Conservation (phyloP, 495 filamentous ascomycete species). For the Lophiostoma macrostomum region DNA sequence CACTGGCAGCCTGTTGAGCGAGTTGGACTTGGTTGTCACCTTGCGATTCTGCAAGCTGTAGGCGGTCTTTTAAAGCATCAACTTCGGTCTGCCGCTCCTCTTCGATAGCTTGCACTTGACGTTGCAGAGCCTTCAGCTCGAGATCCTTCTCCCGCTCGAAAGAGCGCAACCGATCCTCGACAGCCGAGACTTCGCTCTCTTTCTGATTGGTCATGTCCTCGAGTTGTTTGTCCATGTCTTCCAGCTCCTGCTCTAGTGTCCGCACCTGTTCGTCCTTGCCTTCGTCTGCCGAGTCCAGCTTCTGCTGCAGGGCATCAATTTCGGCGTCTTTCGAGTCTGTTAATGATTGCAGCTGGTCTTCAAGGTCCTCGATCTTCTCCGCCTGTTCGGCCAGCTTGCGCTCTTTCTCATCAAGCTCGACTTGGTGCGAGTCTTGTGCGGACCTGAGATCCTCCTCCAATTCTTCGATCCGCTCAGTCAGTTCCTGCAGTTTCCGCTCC, state of each 20-base stretch:
- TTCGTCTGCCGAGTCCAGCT: slow-evolving; percentile 48
- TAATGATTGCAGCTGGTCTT: slow-evolving; percentile 17
- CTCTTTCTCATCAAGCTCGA: slow-evolving; percentile 37
- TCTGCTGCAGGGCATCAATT: slow-evolving; percentile 48
- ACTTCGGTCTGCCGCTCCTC: slow-evolving; percentile 27
- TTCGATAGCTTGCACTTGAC: slow-evolving; percentile 28
- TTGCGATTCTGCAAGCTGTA: slow-evolving; percentile 33
- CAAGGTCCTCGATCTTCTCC: slow-evolving; percentile 24
- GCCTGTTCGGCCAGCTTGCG: slow-evolving; percentile 38
- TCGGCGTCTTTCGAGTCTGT: slow-evolving; percentile 51
- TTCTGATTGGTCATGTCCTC: slow-evolving; percentile 30
- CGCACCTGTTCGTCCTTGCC: slow-evolving; percentile 15
- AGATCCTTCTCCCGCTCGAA: slow-evolving; percentile 27
- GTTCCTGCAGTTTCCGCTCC: slow-evolving; percentile 41
- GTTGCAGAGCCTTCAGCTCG: slow-evolving; percentile 31
- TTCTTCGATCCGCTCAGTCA: slow-evolving; percentile 39
- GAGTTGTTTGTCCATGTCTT: slow-evolving; percentile 27
- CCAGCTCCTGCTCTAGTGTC: slow-evolving; percentile 17
- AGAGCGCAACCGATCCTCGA: slow-evolving; percentile 22
- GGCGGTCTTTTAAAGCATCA: slow-evolving; percentile 30
- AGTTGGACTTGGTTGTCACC: slow-evolving; percentile 37
- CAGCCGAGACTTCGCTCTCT: slow-evolving; percentile 24
- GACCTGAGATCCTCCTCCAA: slow-evolving; percentile 53
- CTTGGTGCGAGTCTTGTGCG: slow-evolving; percentile 22
- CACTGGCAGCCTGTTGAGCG: slow-evolving; percentile 35